Conservation (phyloP, 345 rosid genomes). For the Lepidium sativum region DNA sequence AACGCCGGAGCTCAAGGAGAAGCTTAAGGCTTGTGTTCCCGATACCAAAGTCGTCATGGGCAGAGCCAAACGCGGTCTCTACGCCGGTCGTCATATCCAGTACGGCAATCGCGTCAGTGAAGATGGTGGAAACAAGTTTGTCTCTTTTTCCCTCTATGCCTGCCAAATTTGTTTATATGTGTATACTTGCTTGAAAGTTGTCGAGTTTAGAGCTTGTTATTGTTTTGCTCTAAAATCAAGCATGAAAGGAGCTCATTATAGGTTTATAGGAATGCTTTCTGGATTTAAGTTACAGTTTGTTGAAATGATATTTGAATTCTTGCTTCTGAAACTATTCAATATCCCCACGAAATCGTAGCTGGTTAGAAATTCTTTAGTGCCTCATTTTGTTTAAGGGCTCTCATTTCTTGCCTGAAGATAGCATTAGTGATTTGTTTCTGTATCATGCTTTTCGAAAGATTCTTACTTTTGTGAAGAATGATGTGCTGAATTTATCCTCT, state of each 20-base stretch:
- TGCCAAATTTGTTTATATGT: not conserved
- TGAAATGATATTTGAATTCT: not conserved
- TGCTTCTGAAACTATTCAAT: not conserved
- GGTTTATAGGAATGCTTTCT: not conserved
- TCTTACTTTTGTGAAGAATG: not conserved
- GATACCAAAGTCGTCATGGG: conserved; percentile 66
- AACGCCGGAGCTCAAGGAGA: conserved; percentile 49
- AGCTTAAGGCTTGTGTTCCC: conserved; percentile 63
- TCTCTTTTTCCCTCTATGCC: not conserved
- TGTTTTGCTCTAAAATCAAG: not conserved
- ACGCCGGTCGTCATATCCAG: conserved; percentile 86
- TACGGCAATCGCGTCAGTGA: conserved; percentile 86
- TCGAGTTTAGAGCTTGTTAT: not conserved
- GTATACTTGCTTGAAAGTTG: not conserved
- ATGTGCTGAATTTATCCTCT: not conserved
- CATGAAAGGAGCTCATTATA: not conserved
- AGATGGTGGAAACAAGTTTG: conserved; percentile 90
- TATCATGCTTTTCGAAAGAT: not conserved
- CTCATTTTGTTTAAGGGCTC: not conserved
- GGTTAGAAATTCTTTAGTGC: not conserved
- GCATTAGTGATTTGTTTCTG: not conserved
- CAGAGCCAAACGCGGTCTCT: conserved; percentile 81
- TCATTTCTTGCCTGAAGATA: not conserved
- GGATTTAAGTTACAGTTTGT: not conserved
- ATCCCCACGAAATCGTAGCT: not conserved